These are phyloP conservation scores for Apiotrichum porosum DNA, from an alignment of 1,284 basidiomycete genomes.

Conservation along the genomic window DNA sequence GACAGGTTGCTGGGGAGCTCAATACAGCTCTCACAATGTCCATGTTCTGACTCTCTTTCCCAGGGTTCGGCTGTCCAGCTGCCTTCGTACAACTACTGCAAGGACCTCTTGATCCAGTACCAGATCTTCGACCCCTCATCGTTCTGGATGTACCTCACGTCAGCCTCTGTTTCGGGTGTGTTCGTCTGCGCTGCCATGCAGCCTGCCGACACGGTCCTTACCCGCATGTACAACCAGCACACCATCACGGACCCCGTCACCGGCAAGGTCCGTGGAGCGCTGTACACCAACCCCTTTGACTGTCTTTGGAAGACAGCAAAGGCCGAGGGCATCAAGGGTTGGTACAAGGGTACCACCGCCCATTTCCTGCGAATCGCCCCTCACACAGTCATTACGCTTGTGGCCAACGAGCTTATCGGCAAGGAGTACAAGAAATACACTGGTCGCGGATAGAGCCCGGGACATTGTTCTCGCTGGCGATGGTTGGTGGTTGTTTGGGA, in stretches of 20 bases:
- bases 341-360: slow-evolving; percentile 93
- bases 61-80: slow-evolving; percentile 72
- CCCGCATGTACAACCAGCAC: slow-evolving; percentile 94
- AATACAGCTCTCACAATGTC: background rate
- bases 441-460: slow-evolving; percentile 12
- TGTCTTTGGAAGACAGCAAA: slow-evolving; percentile 94
- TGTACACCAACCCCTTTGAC: slow-evolving; percentile 90
- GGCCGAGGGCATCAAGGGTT: slow-evolving; percentile 80
- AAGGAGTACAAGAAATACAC: slow-evolving; percentile 57
- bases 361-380: slow-evolving; percentile 89
- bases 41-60: background rate
- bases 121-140: slow-evolving; percentile 67
- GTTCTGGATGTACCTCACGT: slow-evolving; percentile 80
- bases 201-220: slow-evolving; percentile 63
- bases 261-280: slow-evolving; percentile 66
- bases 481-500: too few relatives aligned
- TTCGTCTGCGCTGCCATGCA: slow-evolving; percentile 90
- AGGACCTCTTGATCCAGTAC: slow-evolving; percentile 64
- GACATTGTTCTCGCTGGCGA: too few relatives aligned
- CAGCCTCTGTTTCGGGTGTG: slow-evolving; percentile 80
- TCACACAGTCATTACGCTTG: slow-evolving; percentile 80
- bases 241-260: slow-evolving; percentile 62
- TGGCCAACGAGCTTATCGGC: slow-evolving; percentile 77
- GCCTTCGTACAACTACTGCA: slow-evolving; percentile 91
- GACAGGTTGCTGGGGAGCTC: background rate